Percentiles rank a stretch among this genome's conserved stretches.
These are phyloP conservation scores for Olyra latifolia DNA, from an alignment of 176 grass and related monocot species.

Conservation along the genomic window DNA sequence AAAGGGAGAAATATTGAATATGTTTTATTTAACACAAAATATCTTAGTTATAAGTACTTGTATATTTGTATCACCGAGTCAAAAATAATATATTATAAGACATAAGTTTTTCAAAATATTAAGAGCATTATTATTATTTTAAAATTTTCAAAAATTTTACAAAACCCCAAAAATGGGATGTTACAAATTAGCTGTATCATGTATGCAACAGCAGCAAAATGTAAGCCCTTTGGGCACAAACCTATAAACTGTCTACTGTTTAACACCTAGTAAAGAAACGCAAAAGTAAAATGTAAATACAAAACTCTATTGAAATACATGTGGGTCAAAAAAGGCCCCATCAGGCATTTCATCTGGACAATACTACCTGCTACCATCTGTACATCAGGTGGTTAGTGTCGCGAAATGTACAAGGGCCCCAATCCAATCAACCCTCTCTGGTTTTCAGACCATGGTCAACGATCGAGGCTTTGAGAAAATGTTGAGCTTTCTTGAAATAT, in stretches of 20 bases:
- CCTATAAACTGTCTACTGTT: not conserved
- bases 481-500: constrained; percentile 58
- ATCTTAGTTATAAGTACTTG: no score
- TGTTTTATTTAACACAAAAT: no score
- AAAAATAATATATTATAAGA: no score
- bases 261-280: not conserved
- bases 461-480: constrained; percentile 61
- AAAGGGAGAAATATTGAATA: no score
- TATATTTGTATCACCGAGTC: no score
- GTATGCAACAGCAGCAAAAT: not conserved
- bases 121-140: no score
- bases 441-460: constrained; percentile 14
- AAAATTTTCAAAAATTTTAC: no score
- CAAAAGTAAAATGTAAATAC: not conserved
- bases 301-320: constrained; percentile 49
- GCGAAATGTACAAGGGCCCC: constrained; percentile 39
- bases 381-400: constrained; percentile 32
- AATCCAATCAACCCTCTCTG: not conserved
- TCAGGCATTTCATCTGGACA: constrained; percentile 44
- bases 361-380: constrained; percentile 19
- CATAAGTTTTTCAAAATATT: no score
- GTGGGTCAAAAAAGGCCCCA: constrained; percentile 54
- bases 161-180: no score
- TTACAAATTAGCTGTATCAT: not conserved
- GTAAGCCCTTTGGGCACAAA: not conserved